Evolutionary conservation across 169 alveolate genomes (phyloP).

Genomic region (Miamiensis avidus): DNA sequence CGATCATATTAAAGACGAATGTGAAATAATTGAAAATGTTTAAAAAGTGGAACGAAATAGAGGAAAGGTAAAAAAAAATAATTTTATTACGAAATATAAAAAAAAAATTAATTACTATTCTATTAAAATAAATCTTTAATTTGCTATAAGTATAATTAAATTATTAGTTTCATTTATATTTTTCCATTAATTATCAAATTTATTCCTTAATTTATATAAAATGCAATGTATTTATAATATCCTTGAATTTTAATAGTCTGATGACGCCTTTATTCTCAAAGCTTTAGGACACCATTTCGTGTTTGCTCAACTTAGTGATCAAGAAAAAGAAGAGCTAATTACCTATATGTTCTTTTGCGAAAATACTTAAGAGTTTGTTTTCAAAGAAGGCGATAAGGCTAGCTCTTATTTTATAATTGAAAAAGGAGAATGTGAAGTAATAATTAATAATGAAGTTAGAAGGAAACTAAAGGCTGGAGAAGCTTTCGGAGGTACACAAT

Average conservation of each 20-base stretch:
- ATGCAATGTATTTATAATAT: no score
- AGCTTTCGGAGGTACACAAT: conserved; percentile 28
- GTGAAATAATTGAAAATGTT: no score
- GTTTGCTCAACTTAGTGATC: conserved; percentile 13
- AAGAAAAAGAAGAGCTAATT: conserved; percentile 19
- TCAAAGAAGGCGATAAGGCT: conserved; percentile 24
- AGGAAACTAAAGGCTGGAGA: conserved; percentile 30
- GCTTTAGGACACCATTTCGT: conserved; percentile 23
- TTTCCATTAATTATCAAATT: no score
- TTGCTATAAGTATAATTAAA: no score
- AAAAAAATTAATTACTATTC: no score
- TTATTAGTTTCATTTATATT: no score
- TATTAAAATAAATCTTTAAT: no score
- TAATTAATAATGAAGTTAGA: conserved; percentile 32
- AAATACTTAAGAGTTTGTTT: conserved; percentile 1
- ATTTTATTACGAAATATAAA: no score
- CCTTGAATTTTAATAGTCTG: background rate
- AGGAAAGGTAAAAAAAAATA: no score
- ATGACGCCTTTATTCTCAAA: background rate
- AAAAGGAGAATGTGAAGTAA: conserved; percentile 32
- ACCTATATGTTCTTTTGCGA: conserved; percentile 23
- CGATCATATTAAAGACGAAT: no score
- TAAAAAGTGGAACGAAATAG: no score
- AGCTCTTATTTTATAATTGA: conserved; percentile 22
- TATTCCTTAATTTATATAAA: no score